Conservation (phyloP, 2,329 filamentous ascomycete genomes). For the Alternaria dauci region DNA sequence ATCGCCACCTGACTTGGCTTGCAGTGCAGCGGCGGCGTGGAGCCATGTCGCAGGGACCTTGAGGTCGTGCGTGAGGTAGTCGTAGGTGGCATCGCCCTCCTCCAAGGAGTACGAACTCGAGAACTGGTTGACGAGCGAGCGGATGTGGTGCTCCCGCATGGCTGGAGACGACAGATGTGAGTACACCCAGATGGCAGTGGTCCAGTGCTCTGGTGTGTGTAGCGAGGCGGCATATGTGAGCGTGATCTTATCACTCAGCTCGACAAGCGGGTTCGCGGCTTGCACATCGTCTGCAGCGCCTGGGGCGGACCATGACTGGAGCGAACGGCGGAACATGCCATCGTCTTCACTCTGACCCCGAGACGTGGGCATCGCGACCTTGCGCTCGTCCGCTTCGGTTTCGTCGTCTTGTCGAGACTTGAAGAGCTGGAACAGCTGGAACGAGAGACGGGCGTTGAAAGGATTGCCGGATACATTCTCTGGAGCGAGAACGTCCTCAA, state of each 20-base stretch:
- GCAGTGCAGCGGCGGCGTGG: conserved; percentile 85
- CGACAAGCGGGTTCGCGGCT: conserved; percentile 67
- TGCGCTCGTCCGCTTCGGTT: conserved; percentile 36
- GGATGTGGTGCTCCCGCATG: conserved; percentile 74
- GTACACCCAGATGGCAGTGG: conserved; percentile 74
- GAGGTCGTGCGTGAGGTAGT: conserved; percentile 68
- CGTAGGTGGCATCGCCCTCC: conserved; percentile 65
- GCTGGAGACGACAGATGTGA: conserved; percentile 73
- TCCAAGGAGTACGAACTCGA: conserved; percentile 69
- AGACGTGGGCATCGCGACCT: conserved; percentile 43
- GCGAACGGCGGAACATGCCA: conserved; percentile 28
- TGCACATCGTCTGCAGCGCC: conserved; percentile 57
- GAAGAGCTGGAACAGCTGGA: conserved; percentile 77
- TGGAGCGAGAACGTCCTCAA: conserved; percentile 78
- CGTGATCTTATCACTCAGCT: conserved; percentile 64
- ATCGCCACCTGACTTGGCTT: conserved; percentile 76
- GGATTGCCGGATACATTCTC: conserved; percentile 79
- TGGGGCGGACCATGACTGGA: conserved; percentile 43
- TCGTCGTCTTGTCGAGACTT: conserved; percentile 41
- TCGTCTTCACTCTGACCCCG: conserved; percentile 28
- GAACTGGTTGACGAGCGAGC: conserved; percentile 67
- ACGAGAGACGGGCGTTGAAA: conserved; percentile 78
- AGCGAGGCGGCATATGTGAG: conserved; percentile 49
- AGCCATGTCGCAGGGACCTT: conserved; percentile 81
- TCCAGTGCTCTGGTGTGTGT: conserved; percentile 48